Conservation (phyloP, 2,329 filamentous ascomycete species). For the Ophiocordyceps camponoti-rufipedis region DNA sequence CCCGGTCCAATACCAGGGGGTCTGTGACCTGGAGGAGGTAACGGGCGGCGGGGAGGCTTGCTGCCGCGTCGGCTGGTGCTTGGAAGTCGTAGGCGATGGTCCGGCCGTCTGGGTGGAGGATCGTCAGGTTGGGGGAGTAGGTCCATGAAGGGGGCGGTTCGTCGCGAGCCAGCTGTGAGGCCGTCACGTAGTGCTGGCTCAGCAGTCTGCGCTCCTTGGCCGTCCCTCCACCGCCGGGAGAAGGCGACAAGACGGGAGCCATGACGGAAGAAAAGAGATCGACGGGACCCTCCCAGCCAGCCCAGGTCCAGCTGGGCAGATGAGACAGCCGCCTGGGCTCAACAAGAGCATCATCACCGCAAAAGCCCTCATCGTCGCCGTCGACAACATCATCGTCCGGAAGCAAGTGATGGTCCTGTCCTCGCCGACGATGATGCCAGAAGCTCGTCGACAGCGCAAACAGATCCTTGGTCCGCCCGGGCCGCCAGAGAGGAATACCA, state of each 20-base stretch:
- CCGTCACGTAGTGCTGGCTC: conserved; percentile 16
- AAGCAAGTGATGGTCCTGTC: conserved; percentile 3
- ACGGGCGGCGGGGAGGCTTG: conserved; percentile 8
- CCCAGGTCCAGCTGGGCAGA: conserved; percentile 19
- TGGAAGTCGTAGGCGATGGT: conserved; percentile 15
- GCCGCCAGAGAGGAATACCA: conserved; percentile 14
- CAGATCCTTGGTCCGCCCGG: conserved; percentile 12
- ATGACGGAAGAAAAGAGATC: conserved; percentile 8
- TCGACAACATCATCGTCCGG: background rate
- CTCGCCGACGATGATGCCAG: conserved; percentile 12
- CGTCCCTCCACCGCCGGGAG: conserved; percentile 3
- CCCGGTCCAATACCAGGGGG: conserved; percentile 14
- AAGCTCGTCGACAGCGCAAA: conserved; percentile 17
- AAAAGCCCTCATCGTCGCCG: background rate
- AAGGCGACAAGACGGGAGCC: conserved; percentile 9
- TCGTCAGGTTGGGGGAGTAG: conserved; percentile 14
- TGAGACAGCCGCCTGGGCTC: conserved; percentile 8
- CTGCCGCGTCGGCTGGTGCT: conserved; percentile 1
- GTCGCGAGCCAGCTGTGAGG: conserved; percentile 15
- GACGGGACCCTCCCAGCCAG: conserved; percentile 16
- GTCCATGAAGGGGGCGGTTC: conserved; percentile 15
- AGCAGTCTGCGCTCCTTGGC: conserved; percentile 12
- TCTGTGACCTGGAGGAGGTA: conserved; percentile 15
- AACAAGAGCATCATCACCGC: background rate
- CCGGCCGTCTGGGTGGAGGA: conserved; percentile 10